Conservation (phyloP, 345 rosid species). For the Leavenworthia alabamica region DNA sequence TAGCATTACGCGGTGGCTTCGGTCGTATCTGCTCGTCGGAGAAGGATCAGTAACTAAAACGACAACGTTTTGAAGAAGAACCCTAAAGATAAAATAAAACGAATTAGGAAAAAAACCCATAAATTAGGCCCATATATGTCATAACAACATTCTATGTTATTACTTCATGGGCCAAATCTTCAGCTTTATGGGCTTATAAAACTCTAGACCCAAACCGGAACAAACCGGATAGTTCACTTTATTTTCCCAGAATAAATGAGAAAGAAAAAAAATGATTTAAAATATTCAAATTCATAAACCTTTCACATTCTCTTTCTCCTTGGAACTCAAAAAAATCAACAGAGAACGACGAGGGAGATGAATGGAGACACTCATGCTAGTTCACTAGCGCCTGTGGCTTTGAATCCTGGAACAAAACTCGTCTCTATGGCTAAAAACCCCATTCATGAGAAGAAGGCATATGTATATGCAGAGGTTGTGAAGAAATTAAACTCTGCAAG, state of each 20-base stretch:
- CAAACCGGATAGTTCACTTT: background rate
- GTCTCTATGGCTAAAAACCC: slow-evolving; percentile 46
- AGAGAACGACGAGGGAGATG: slow-evolving; percentile 77
- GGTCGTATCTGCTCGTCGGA: background rate
- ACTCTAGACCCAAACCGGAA: background rate
- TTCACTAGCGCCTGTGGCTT: slow-evolving; percentile 42
- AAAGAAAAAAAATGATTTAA: background rate
- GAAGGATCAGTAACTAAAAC: background rate
- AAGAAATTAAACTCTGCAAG: slow-evolving; percentile 62
- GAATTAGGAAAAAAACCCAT: background rate
- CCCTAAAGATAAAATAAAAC: too few relatives aligned
- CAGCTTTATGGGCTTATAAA: background rate
- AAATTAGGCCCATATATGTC: background rate
- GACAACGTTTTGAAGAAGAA: background rate
- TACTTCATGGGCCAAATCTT: background rate
- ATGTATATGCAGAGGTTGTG: slow-evolving; percentile 60
- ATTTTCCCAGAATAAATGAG: background rate
- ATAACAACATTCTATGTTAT: background rate
- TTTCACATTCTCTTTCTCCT: background rate
- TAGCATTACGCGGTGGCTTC: background rate
- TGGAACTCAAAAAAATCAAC: slow-evolving; percentile 24
- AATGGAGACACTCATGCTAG: slow-evolving; percentile 39
- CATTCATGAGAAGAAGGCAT: slow-evolving; percentile 54
- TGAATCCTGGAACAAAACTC: slow-evolving; percentile 49
- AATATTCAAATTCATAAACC: background rate